A percentile compares a stretch with the other conserved stretches of the same genome.
These are phyloP conservation scores for Ophiostoma australiae DNA, from an alignment of 2,329 filamentous ascomycete species.

Conservation along the genomic window DNA sequence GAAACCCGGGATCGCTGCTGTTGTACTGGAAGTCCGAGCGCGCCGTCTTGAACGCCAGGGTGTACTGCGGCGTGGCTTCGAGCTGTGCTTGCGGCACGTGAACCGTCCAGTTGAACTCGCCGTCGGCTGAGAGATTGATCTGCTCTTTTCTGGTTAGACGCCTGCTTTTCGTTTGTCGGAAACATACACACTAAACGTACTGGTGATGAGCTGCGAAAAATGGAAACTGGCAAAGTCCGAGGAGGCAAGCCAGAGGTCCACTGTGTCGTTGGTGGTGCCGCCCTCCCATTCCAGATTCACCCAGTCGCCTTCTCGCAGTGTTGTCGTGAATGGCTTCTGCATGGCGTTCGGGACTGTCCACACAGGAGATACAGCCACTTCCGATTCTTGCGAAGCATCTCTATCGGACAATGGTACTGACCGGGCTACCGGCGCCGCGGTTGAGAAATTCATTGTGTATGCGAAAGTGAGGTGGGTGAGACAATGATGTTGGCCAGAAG, in stretches of 20 bases:
- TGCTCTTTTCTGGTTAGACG: constrained; percentile 1
- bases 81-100: constrained; percentile 19
- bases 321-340: neutral
- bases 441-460: neutral
- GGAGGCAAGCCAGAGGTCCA: constrained; percentile 12
- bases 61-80: constrained; percentile 18
- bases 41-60: constrained; percentile 4
- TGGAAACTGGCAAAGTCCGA: constrained; percentile 7
- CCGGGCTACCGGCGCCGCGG: neutral
- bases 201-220: constrained; percentile 3
- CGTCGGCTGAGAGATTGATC: constrained; percentile 9
- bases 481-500: neutral
- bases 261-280: constrained; percentile 6
- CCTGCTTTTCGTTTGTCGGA: neutral
- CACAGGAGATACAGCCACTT: neutral
- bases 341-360: constrained; percentile 11
- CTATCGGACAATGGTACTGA: neutral
- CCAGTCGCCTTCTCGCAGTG: constrained; percentile 10
- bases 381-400: neutral
- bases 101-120: constrained; percentile 22
- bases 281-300: constrained; percentile 14
- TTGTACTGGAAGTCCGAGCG: neutral
- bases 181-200: neutral
- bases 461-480: neutral
- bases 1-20: neutral